Evolutionary conservation across 2,329 filamentous ascomycete species (phyloP).

Genomic region (Fusarium citri): DNA sequence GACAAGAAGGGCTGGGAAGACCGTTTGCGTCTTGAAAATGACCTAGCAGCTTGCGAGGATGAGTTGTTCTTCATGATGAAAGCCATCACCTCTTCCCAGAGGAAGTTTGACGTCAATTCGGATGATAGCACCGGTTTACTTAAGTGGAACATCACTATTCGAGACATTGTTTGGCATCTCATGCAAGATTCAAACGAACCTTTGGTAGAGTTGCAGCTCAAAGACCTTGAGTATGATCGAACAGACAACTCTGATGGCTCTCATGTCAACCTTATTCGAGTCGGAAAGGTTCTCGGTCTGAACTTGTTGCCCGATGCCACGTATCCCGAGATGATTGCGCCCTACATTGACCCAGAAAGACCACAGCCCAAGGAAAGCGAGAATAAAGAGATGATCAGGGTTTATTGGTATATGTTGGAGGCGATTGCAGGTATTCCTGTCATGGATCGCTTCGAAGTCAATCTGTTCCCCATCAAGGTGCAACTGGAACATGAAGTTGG

Average conservation of each 20-base stretch:
- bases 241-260: slow-evolving; percentile 98
- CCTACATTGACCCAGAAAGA: slow-evolving; percentile 79
- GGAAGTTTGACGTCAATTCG: slow-evolving; percentile 78
- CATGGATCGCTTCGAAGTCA: slow-evolving; percentile 96
- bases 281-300: slow-evolving; percentile 87
- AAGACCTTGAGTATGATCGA: slow-evolving; percentile 90
- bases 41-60: slow-evolving; percentile 90
- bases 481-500: slow-evolving; percentile 94
- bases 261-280: slow-evolving; percentile 90
- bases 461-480: slow-evolving; percentile 90
- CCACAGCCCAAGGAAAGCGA: slow-evolving; percentile 54
- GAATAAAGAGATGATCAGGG: slow-evolving; percentile 85
- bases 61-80: slow-evolving; percentile 99
- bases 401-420: slow-evolving; percentile 98
- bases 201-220: slow-evolving; percentile 91
- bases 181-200: slow-evolving; percentile 88
- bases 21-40: slow-evolving; percentile 86
- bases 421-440: slow-evolving; percentile 97
- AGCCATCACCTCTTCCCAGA: slow-evolving; percentile 95
- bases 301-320: slow-evolving; percentile 91
- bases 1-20: slow-evolving; percentile 94
- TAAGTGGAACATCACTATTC: slow-evolving; percentile 92
- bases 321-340: slow-evolving; percentile 95
- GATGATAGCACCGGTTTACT: slow-evolving; percentile 79
- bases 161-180: slow-evolving; percentile 97